Evolutionary conservation across 73 alveolate species (phyloP), one percentile per base, ranked within the genome.

Genomic region (Tetrahymena malaccensis): DNA sequence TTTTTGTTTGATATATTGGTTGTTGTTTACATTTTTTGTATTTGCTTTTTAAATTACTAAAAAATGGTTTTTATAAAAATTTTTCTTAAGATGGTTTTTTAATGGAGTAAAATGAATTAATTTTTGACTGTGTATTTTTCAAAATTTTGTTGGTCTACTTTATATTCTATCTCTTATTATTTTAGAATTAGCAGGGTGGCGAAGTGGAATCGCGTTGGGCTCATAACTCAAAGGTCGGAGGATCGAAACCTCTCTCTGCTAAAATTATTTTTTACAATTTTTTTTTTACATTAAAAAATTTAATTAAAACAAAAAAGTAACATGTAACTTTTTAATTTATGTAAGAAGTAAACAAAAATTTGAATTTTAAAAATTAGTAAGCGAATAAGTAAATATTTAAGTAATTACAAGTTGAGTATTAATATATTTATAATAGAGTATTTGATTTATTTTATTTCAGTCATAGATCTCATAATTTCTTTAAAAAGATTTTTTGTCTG

Each of bases 131-230:
- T 40, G 3, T 40, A 8, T 40, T 40, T 40, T 40, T 4, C 16
- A 8, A 0, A 40, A 50, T 50, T 50, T 50, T 50, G 83, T 50
- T 50, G 83, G 6, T 50, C 83, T 50, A 50, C 83, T 50, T 50
- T 31, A 50, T 1, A 50, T 50, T 50, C 83, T 50, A 21, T 50
- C 31, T 50, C 83, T 50, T 50, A 50, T 19, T 50, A 50, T 50
- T 50, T 50, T 50, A 50, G 83, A 70, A 70, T 70, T 70, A 95
- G 97, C 97, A 95, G 97, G 97, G 99, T 98, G 99, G 99, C 99
- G 99, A 99, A 98, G 99, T 98, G 99, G 99, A 97, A 98, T 99
- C 99, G 99, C 98, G 99, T 99, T 98, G 98, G 99, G 99, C 99
- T 98, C 99, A 98, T 98, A 98, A 98, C 99, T 99, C 98, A 98